phyloP scores from a whole-genome alignment of 1,139 yeast genomes.

The Eremothecium cymbalariae region DNA sequence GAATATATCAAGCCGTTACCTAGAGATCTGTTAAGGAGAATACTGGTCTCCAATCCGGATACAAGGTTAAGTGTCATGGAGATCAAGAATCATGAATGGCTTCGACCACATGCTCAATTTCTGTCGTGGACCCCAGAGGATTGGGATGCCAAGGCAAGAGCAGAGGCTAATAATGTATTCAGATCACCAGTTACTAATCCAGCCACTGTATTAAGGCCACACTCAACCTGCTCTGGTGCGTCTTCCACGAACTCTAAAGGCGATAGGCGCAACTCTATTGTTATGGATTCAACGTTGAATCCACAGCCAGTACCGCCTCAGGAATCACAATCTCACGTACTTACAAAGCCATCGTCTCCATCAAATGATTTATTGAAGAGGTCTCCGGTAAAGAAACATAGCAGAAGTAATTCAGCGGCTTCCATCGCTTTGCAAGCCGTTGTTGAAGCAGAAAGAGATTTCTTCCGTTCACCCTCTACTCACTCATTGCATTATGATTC shows the following conservation, averaged over 20 bases:
- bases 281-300: slow-evolving; percentile 27
- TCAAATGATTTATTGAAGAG: slow-evolving; percentile 17
- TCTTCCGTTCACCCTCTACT: slow-evolving; percentile 7
- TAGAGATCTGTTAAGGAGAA: slow-evolving; percentile 77
- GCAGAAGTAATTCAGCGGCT: slow-evolving; percentile 39
- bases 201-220: slow-evolving; percentile 34
- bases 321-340: slow-evolving; percentile 29
- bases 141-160: slow-evolving; percentile 57
- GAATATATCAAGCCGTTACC: slow-evolving; percentile 89
- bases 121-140: slow-evolving; percentile 78
- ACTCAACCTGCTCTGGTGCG: slow-evolving; percentile 28
- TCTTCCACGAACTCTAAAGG: slow-evolving; percentile 28
- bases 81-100: slow-evolving; percentile 80
- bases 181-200: slow-evolving; percentile 33
- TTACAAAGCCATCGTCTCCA: slow-evolving; percentile 26
- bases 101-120: slow-evolving; percentile 71
- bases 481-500: slow-evolving; percentile 13
- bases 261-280: slow-evolving; percentile 28
- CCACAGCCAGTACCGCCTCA: slow-evolving; percentile 30
- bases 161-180: slow-evolving; percentile 37
- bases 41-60: slow-evolving; percentile 65
- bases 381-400: slow-evolving; percentile 23
- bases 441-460: slow-evolving; percentile 42
- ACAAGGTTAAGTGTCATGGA: slow-evolving; percentile 61
- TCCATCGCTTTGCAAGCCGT: slow-evolving; percentile 62